These are phyloP conservation scores for Hypoxylon sp. DNA, from an alignment of 2,329 filamentous ascomycete species.

Conservation along the genomic window DNA sequence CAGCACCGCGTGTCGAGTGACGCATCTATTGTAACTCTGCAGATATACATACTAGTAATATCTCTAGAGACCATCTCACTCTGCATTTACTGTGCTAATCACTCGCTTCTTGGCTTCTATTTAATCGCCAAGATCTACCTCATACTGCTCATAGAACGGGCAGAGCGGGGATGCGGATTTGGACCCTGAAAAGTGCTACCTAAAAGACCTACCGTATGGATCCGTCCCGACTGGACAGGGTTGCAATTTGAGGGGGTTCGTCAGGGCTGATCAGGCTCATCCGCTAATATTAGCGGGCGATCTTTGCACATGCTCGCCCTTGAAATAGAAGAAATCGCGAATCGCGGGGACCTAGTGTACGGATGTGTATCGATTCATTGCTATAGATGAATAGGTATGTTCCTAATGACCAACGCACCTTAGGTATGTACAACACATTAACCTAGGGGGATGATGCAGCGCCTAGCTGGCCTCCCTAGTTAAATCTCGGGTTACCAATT, in stretches of 20 bases:
- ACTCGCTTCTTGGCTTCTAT: background rate
- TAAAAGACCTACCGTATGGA: slow-evolving; percentile 15
- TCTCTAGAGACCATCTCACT: too few species aligned
- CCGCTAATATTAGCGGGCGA: slow-evolving; percentile 41
- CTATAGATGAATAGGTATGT: background rate
- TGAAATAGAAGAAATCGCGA: slow-evolving; percentile 10
- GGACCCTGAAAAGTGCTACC: slow-evolving; percentile 25
- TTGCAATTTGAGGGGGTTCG: slow-evolving; percentile 43
- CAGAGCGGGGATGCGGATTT: slow-evolving; percentile 27
- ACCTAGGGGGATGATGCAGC: slow-evolving; percentile 12
- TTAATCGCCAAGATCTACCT: slow-evolving; percentile 27
- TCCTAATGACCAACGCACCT: slow-evolving; percentile 23
- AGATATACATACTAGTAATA: slow-evolving; percentile 23
- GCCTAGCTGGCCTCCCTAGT: slow-evolving; percentile 11
- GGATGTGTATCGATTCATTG: background rate
- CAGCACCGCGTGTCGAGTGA: slow-evolving; percentile 18
- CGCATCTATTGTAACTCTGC: slow-evolving; percentile 9
- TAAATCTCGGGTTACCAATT: slow-evolving; percentile 32
- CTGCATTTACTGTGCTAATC: too few species aligned
- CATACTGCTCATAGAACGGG: too few species aligned
- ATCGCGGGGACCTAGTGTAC: background rate
- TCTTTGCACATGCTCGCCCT: slow-evolving; percentile 43
- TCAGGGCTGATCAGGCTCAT: slow-evolving; percentile 32
- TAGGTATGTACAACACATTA: slow-evolving; percentile 32
- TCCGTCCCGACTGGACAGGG: slow-evolving; percentile 22